Percentiles rank a stretch among this genome's conserved stretches.
Evolutionary conservation across 208 protist species (phyloP).

Genomic region (Porcisia hertigi): DNA sequence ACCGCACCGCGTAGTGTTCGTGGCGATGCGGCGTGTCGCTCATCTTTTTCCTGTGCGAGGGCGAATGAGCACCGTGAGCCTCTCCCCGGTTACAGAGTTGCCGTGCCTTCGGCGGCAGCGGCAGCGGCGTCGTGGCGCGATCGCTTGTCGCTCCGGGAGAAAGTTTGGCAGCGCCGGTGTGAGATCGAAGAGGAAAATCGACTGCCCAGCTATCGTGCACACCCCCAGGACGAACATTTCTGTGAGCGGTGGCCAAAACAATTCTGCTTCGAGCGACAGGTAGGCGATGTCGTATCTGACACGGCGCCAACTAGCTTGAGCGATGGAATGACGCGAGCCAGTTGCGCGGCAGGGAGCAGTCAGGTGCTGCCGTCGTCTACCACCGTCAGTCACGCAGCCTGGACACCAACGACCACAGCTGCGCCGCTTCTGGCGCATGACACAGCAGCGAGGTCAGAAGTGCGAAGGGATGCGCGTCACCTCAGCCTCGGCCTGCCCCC

Average conservation of each 20-base stretch:
- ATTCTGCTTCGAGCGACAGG: slow-evolving; percentile 30
- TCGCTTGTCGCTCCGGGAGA: not conserved
- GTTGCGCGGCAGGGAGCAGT: not conserved
- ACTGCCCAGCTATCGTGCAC: slow-evolving; percentile 26
- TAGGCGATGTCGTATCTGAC: not conserved
- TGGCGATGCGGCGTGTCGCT: not conserved
- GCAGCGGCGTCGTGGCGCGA: not conserved
- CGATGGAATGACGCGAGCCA: not conserved
- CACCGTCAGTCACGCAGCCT: not conserved
- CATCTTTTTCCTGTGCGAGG: not conserved
- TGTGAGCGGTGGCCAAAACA: slow-evolving; percentile 50
- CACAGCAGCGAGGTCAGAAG: not conserved
- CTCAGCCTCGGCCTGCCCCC: slow-evolving; percentile 9
- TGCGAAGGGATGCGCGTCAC: not conserved
- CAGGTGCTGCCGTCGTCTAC: not conserved
- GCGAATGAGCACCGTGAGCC: not conserved
- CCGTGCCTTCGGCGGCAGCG: not conserved
- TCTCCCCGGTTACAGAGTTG: not conserved
- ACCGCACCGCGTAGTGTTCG: slow-evolving; percentile 2
- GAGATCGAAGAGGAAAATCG: slow-evolving; percentile 25
- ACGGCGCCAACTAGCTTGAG: not conserved
- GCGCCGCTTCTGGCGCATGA: not conserved
- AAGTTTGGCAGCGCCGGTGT: slow-evolving; percentile 16
- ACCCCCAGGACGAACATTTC: slow-evolving; percentile 59
- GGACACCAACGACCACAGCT: not conserved